phyloP scores from a whole-genome alignment of 1,139 yeast genomes.

The Geotrichum fermentans region DNA sequence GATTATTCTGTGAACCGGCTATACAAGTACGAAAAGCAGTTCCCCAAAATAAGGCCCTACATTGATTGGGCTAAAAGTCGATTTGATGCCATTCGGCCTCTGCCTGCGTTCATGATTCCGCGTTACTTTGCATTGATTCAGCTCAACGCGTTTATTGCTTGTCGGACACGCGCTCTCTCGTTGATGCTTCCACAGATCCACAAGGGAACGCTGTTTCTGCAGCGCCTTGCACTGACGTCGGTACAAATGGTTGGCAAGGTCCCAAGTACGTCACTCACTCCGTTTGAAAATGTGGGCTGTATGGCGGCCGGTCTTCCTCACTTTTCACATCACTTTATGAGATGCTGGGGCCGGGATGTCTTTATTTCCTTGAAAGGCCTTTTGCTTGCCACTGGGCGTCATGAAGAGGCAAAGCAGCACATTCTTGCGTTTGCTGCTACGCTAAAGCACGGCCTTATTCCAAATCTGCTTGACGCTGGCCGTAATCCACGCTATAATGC shows the following conservation, averaged over 20 bases:
- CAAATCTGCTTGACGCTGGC: slow-evolving; percentile 88
- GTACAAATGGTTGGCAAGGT: slow-evolving; percentile 80
- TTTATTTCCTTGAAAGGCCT: slow-evolving; percentile 83
- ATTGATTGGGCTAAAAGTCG: slow-evolving; percentile 66
- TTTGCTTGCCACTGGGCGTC: slow-evolving; percentile 69
- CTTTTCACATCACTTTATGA: slow-evolving; percentile 82
- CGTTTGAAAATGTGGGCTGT: slow-evolving; percentile 56
- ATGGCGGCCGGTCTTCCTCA: slow-evolving; percentile 97
- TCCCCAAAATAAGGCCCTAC: slow-evolving; percentile 48
- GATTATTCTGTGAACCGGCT: slow-evolving; percentile 68
- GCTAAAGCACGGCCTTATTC: slow-evolving; percentile 90
- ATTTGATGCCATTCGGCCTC: slow-evolving; percentile 55
- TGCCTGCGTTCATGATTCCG: slow-evolving; percentile 80
- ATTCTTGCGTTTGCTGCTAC: slow-evolving; percentile 87
- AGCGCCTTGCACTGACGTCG: slow-evolving; percentile 73
- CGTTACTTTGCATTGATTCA: slow-evolving; percentile 77
- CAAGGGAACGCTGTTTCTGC: slow-evolving; percentile 68
- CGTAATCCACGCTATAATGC: slow-evolving; percentile 93
- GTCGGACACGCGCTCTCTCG: slow-evolving; percentile 60
- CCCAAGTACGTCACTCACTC: slow-evolving; percentile 70
- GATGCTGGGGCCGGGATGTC: slow-evolving; percentile 98
- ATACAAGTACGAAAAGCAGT: slow-evolving; percentile 47
- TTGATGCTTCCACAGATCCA: slow-evolving; percentile 53
- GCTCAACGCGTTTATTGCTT: slow-evolving; percentile 78
- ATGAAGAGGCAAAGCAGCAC: slow-evolving; percentile 73